Evolutionary conservation across 2,329 filamentous ascomycete species (phyloP), one percentile per base, ranked within the genome.

Genomic region (Monilinia fructigena): DNA sequence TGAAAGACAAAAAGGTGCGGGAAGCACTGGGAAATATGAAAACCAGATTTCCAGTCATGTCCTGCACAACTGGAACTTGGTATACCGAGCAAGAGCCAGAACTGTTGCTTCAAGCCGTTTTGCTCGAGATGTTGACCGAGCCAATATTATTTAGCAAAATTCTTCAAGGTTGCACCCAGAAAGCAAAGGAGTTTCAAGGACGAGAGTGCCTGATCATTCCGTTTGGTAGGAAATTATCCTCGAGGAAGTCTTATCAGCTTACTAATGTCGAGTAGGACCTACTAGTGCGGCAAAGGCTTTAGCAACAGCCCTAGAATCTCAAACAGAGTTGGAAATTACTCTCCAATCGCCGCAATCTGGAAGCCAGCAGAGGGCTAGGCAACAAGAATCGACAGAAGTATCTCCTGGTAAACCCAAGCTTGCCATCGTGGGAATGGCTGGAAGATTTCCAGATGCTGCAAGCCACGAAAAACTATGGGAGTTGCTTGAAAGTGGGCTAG

Each of bases 371-470:
- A 47, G 48, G 23, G 26, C 45, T 4, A 42, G 47, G 38, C 55
- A 66, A 16, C 56, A 54, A 47, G 54, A 38, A 23, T 61, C 63
- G 12, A 66, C 52, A n/a, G 63, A 66, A 35, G 23, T 66, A 12
- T 61, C 63, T 20, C 55, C 63, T 20, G 63, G 63, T 5, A 66
- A 61, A 38, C 54, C 20, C 40, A 66, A 66, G 53, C 55, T 96
- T 69, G 92, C 92, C 66, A 93, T 96, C 69, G 89, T 96, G 45
- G 92, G 92, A 63, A 91, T 92, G 85, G 85, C 90, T 55, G 90
- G 90, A 61, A 85, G 90, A 61, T 93, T 92, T 76, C 90, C 90
- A 1, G 87, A 89, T 72, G 88, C 90, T 60, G 88, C 86, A 20
- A 89, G 83, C 73, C 84, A 87, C 68, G 88, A 92, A 67, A 85